A percentile compares a stretch with the other conserved stretches of the same genome.
These are phyloP conservation scores for Colletotrichum agaves DNA, from an alignment of 2,329 filamentous ascomycete species.

Conservation along the genomic window DNA sequence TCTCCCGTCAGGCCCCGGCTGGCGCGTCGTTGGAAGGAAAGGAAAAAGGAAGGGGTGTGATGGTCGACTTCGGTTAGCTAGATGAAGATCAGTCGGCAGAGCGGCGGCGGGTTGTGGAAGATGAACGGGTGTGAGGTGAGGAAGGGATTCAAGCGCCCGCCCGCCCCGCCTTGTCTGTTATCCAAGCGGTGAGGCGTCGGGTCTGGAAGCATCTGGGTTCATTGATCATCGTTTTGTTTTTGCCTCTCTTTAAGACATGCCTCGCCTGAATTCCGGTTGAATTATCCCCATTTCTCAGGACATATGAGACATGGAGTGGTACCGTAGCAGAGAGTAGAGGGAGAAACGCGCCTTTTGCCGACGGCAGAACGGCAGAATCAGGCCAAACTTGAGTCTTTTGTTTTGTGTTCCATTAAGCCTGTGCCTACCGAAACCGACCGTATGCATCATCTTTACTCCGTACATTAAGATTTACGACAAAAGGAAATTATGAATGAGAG, in stretches of 20 bases:
- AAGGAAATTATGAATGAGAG: constrained; percentile 33
- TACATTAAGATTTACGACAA: constrained; percentile 37
- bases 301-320: too few relatives aligned
- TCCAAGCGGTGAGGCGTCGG: neutral
- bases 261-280: too few relatives aligned
- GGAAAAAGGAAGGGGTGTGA: too few relatives aligned
- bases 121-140: too few relatives aligned
- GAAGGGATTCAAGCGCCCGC: too few relatives aligned
- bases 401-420: constrained; percentile 34
- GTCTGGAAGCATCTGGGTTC: constrained; percentile 5
- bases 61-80: too few relatives aligned
- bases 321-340: neutral
- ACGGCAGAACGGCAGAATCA: constrained; percentile 13
- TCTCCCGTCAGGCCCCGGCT: too few relatives aligned
- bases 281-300: too few relatives aligned
- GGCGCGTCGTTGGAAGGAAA: too few relatives aligned
- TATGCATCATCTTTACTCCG: constrained; percentile 38
- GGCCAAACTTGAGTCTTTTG: neutral
- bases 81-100: too few relatives aligned
- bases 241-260: neutral
- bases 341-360: neutral
- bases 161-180: too few relatives aligned
- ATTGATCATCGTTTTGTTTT: neutral
- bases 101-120: too few relatives aligned
- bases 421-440: constrained; percentile 36